These are phyloP conservation scores for Hypoxylon sp. DNA, from an alignment of 2,329 filamentous ascomycete genomes.

Conservation along the genomic window DNA sequence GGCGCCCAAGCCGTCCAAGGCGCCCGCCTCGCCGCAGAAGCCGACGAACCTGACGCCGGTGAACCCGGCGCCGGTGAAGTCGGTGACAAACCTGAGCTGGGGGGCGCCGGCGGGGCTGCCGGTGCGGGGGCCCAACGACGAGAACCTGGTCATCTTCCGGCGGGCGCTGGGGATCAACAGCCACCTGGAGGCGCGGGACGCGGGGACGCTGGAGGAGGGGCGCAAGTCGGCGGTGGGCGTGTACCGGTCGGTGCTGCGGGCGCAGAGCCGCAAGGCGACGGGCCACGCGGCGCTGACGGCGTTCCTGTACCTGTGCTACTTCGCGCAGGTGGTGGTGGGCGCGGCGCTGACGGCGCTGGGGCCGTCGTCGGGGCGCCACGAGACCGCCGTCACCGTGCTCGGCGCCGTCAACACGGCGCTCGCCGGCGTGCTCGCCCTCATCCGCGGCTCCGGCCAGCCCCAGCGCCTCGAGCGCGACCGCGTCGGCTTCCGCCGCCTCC, in stretches of 20 bases:
- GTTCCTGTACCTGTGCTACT: slow-evolving; percentile 53
- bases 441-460: slow-evolving; percentile 60
- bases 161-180: slow-evolving; percentile 54
- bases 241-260: slow-evolving; percentile 50
- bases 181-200: slow-evolving; percentile 33
- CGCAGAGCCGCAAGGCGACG: slow-evolving; percentile 44
- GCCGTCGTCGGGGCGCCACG: slow-evolving; percentile 55
- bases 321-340: slow-evolving; percentile 57
- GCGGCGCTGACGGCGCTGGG: slow-evolving; percentile 57
- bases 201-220: slow-evolving; percentile 46
- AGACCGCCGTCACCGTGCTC: slow-evolving; percentile 61
- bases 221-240: slow-evolving; percentile 50
- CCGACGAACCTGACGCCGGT: slow-evolving; percentile 20
- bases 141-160: slow-evolving; percentile 53
- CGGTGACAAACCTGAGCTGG: slow-evolving; percentile 47
- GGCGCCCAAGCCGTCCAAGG: slow-evolving; percentile 17
- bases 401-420: slow-evolving; percentile 70
- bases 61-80: slow-evolving; percentile 31
- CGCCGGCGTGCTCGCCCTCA: slow-evolving; percentile 66
- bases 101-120: slow-evolving; percentile 48
- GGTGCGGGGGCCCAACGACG: slow-evolving; percentile 47
- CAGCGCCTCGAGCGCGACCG: slow-evolving; percentile 56
- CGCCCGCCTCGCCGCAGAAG: slow-evolving; percentile 19
- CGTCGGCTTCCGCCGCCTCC: slow-evolving; percentile 55
- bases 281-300: slow-evolving; percentile 48